Evolutionary conservation across 805 yeast species (phyloP), one percentile per base, ranked within the genome.

Genomic region (Candida xiaguanensis): DNA sequence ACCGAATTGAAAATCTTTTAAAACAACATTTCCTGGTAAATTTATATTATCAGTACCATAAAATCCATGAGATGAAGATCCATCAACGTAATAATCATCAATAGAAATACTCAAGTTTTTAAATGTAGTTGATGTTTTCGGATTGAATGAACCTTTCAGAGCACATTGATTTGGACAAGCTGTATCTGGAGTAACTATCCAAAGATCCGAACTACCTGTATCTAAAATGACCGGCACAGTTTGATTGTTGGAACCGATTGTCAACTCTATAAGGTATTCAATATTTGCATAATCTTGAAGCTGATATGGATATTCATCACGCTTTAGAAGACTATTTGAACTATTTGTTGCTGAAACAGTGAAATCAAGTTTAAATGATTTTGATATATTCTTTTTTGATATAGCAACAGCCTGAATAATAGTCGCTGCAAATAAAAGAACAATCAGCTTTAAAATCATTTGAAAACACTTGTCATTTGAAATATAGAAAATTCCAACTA

Each of bases 121-220:
- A 20, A 18, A 35, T 24, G 43, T 32, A 4, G 43, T 14, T 5
- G 45, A 42, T 9, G 40, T 30, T 11, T 13, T 12, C 4, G 26
- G 44, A 30, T 26, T 18, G 20, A 24, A 36, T 8, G 39, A 9
- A 11, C 39, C 39, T 5, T 15, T 8, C n/a, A 11, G 16, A 9
- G 14, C 12, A 30, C 39, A 36, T n/a, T 35, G 15, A 8, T 32
- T 3, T 14, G 35, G 26, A 25, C 44, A 45, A 18, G 38, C 31
- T 2, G 36, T 29, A 2, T 39, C 9, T 6, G 40, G 22, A 2
- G 41, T 16, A 3, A 61, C 58, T 28, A 67, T 53, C 73, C 73
- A 67, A 36, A 67, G 52, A 45, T 67, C 71, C 5, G 67, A 59
- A 5, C 70, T 62, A 5, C 72, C 73, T 20, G 72, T 67, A 44